Base-by-base conservation (phyloP, 1,284 basidiomycete species). In the Trichosporon ovoides region DNA sequence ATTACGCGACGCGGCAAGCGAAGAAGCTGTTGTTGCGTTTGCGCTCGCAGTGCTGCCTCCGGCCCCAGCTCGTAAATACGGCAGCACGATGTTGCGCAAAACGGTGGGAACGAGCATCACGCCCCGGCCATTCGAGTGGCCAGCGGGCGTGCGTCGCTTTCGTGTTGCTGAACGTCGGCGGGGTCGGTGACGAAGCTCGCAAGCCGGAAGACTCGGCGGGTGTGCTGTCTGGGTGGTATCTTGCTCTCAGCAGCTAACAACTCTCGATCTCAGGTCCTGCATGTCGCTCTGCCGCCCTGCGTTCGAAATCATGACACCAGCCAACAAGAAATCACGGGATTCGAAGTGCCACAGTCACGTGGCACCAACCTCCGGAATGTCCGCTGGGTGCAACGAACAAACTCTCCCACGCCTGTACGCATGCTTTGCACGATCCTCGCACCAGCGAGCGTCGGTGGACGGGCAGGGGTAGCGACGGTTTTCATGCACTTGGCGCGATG, bases 91-190 rank as follows among this genome's bases (percentile, higher is more conserved):
- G 40, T 46, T 56, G 56, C 61, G 58, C 43, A 63, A 49, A 38
- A 63, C 61, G 31, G 53, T 48, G 38, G 61, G 56, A 16, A 60
- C 61, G 22, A 63, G 58, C 61, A 63, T 63, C 53, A 56, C 61
- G 52, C 58, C 58, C 53, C 61, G 55, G 58, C 55, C 61, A 55
- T 52, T 22, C 18, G 55, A 14, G 16, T n/a, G 40, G 52, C 58
- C 58, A 54, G 52, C 43, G 52, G 60, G 50, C 53, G 55, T 54
- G 37, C n/a, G 43, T 48, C 43, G 43, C 28, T 11, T 3, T 48
- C 13, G 43, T 48, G 43, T 48, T 28, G 43, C 28, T 7, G 22
- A 24, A 22, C 43, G 43, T 16, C 43, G n/a, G 43, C 43, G 43
- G 43, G 22, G 24, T 28, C 14, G 43, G 43, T 24, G 43, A 48